Evolutionary conservation across 2,329 filamentous ascomycete genomes (phyloP).

Genomic region (Verticillium alfalfae): DNA sequence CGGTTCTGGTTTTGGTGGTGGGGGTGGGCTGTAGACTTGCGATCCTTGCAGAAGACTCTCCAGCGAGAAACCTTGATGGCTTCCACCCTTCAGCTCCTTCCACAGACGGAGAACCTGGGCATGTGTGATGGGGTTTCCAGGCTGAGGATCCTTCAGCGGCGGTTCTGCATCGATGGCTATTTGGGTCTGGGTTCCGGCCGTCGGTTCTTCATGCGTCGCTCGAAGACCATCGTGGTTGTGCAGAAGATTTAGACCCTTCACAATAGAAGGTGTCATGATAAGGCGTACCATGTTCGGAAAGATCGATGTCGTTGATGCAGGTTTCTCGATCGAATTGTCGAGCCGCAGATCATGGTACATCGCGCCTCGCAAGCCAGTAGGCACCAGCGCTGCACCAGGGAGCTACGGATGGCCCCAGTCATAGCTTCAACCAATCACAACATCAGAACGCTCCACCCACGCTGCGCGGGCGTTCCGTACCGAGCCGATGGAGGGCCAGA

Average conservation of each 20-base stretch:
- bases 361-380: not conserved
- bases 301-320: not conserved
- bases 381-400: not conserved
- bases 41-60: conserved; percentile 69
- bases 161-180: conserved; percentile 33
- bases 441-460: not conserved
- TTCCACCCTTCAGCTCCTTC: conserved; percentile 36
- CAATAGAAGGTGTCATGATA: conserved; percentile 66
- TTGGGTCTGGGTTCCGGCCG: conserved; percentile 2
- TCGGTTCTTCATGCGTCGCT: conserved; percentile 10
- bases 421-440: not conserved
- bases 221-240: conserved; percentile 12
- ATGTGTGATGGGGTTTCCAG: conserved; percentile 68
- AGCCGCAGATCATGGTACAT: not conserved
- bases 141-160: conserved; percentile 37
- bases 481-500: not conserved
- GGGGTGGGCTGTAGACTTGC: conserved; percentile 71
- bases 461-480: not conserved
- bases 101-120: conserved; percentile 61
- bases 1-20: conserved; percentile 69
- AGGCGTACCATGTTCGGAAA: conserved; percentile 61
- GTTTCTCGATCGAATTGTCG: not conserved
- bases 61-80: conserved; percentile 41
- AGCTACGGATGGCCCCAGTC: not conserved
- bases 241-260: conserved; percentile 50